These are phyloP conservation scores for Solanum aculeatissimum DNA, from an alignment of 305 asterid genomes.

Conservation along the genomic window DNA sequence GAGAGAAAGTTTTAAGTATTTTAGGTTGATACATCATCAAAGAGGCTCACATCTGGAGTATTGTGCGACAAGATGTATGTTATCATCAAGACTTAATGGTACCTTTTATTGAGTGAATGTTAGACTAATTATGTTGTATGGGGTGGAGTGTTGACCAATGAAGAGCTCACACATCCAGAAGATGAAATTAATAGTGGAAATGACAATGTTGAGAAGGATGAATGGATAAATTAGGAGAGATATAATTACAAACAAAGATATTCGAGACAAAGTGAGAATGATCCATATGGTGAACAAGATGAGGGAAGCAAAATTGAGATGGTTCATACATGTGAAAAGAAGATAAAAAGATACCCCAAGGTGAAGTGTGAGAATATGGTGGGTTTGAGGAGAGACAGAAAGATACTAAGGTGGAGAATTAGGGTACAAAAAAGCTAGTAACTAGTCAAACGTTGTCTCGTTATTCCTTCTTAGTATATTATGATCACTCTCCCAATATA, in stretches of 20 bases:
- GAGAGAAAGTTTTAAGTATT: not conserved
- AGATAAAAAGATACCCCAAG: not conserved
- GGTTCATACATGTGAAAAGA: not conserved
- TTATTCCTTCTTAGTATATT: not conserved
- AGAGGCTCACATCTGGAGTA: not conserved
- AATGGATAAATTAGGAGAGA: not conserved
- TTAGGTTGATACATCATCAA: not conserved
- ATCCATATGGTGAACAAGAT: not conserved
- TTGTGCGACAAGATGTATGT: not conserved
- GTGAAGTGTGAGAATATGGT: not conserved
- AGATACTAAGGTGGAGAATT: not conserved
- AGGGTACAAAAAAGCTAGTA: not conserved
- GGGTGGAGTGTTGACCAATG: not conserved
- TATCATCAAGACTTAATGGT: not conserved
- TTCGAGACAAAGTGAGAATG: not conserved
- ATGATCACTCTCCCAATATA: not conserved
- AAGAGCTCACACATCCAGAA: not conserved
- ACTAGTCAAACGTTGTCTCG: not conserved
- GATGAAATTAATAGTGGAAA: not conserved
- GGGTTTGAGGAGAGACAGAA: not conserved
- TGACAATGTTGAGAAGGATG: not conserved
- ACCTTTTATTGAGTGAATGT: not conserved
- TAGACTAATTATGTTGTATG: not conserved
- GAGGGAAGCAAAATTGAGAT: not conserved
- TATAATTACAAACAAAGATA: not conserved